Percentiles rank a stretch among this genome's conserved stretches.
phyloP scores from a whole-genome alignment of 1,139 yeast genomes.

The Blastobotrys apis region DNA sequence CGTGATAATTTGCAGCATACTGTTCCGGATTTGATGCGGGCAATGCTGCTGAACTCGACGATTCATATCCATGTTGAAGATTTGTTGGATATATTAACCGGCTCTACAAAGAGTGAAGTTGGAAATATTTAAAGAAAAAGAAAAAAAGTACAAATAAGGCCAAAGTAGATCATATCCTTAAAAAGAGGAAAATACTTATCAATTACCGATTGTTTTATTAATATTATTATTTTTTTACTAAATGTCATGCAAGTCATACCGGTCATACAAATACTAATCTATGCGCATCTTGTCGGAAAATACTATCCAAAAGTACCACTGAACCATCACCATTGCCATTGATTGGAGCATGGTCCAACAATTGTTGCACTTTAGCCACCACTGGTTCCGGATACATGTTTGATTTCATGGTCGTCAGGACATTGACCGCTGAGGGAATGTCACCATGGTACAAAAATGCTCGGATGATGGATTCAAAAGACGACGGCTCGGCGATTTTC shows the following conservation, averaged over 20 bases:
- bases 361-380: constrained; percentile 26
- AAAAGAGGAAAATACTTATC: too few relatives aligned
- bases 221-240: too few relatives aligned
- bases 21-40: constrained; percentile 24
- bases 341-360: constrained; percentile 14
- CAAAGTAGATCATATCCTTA: too few relatives aligned
- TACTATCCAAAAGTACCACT: constrained; percentile 22
- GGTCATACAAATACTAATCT: constrained; percentile 9
- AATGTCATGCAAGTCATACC: not conserved
- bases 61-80: constrained; percentile 26
- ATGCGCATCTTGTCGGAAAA: constrained; percentile 26
- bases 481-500: constrained; percentile 36
- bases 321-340: constrained; percentile 8
- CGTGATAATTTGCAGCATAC: constrained; percentile 27
- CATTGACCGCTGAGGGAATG: constrained; percentile 26
- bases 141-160: too few relatives aligned
- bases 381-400: constrained; percentile 33
- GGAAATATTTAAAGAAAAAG: too few relatives aligned
- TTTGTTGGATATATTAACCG: constrained; percentile 19
- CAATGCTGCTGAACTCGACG: constrained; percentile 27
- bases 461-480: constrained; percentile 37
- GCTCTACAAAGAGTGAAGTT: too few relatives aligned
- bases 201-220: too few relatives aligned
- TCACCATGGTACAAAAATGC: constrained; percentile 33
- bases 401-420: constrained; percentile 29